Evolutionary conservation across 2,329 filamentous ascomycete genomes (phyloP), one percentile per base, ranked within the genome.

Genomic region (Anthostomella pinea): DNA sequence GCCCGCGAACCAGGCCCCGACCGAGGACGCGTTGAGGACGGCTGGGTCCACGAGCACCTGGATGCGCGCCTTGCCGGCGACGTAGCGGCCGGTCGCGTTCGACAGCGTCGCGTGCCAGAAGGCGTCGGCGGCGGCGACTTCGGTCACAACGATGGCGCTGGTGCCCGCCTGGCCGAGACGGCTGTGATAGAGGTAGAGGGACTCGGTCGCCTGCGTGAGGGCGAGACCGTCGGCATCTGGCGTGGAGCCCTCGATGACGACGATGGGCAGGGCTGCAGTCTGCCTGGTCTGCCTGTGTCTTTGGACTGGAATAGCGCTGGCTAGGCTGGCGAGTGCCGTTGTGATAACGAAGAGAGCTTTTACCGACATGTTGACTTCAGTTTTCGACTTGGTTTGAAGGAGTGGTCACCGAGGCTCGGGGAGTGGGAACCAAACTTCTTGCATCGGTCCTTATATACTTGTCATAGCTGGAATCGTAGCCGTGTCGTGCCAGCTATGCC

Each of bases 121-220:
- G n/a, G 24, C 19, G 25, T 39, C 36, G 9, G 36, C 36, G 18
- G 36, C 36, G 15, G 5, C 30, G 9, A 34, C 20, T 9, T 33
- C 24, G 9, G 30, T 3, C 15, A 17, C 18, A 8, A 39, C 30
- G 13, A 39, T 16, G 17, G n/a, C 24, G 17, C 23, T 19, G 10
- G 22, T 33, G 11, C 23, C 36, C 10, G 22, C 24, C 20, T 33
- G 24, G 16, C 31, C 31, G 2, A 39, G 36, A 13, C 15, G 23
- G 6, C n/a, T 18, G 5, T 34, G 36, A 20, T 33, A 33, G 8
- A 33, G 17, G 16, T 17, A 17, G 14, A 39, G 13, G 10, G 26
- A 18, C 8, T 32, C 17, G 19, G 15, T 30, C 2, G 36, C 16
- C n/a, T 33, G 16, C 9, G 30, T 30, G 20, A 32, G 17, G 15